A percentile compares a stretch with the other conserved stretches of the same genome.
These are phyloP conservation scores for Linaria vulgaris DNA, from an alignment of 257 asterid species.

Conservation along the genomic window DNA sequence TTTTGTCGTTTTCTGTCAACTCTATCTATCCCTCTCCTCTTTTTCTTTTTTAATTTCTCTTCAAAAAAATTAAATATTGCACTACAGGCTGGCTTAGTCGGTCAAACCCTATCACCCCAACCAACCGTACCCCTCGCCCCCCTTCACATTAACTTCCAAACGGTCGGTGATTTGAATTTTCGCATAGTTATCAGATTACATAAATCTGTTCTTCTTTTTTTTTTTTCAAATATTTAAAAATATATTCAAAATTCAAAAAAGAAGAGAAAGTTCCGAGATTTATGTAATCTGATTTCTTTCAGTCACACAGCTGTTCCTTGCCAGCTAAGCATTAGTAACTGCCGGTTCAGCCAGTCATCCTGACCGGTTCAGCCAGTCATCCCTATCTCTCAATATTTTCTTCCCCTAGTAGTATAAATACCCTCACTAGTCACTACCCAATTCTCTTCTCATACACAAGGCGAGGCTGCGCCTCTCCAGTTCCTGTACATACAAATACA, in stretches of 20 bases:
- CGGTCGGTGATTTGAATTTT: conserved; percentile 54
- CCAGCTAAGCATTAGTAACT: conserved; percentile 55
- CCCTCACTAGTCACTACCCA: neutral
- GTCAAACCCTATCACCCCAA: conserved; percentile 32
- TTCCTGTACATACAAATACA: neutral
- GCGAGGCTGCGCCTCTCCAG: conserved; percentile 44
- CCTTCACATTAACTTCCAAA: conserved; percentile 58
- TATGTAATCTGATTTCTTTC: conserved; percentile 21
- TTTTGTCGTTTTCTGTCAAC: conserved; percentile 30
- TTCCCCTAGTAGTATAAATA: neutral
- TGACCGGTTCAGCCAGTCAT: conserved; percentile 42
- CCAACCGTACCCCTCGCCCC: neutral
- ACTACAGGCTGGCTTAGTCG: conserved; percentile 55
- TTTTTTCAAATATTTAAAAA: too few species aligned
- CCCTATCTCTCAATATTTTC: conserved; percentile 47
- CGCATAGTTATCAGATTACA: neutral
- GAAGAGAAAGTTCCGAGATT: neutral
- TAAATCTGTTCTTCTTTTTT: neutral
- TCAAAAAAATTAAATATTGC: conserved; percentile 26
- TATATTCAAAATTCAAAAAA: too few species aligned
- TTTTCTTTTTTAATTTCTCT: too few species aligned
- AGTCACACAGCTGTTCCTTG: conserved; percentile 37
- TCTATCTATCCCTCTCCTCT: conserved; percentile 8
- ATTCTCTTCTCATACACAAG: conserved; percentile 19
- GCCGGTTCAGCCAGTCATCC: conserved; percentile 30